Evolutionary conservation across 2,329 filamentous ascomycete species (phyloP).

Genomic region (Endothia cerciana): DNA sequence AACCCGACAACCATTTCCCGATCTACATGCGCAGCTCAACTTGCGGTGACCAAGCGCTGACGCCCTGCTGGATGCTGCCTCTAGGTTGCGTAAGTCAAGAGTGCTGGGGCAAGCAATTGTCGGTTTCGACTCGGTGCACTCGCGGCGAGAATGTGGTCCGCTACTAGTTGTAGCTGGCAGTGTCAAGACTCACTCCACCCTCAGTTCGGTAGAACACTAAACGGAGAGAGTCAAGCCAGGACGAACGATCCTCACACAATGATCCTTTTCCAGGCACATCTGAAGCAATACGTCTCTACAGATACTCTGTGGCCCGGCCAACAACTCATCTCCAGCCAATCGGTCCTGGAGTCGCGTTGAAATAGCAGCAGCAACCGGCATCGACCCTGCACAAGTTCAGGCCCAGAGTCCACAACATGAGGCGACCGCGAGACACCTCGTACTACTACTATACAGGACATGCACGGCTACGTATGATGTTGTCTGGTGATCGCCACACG

Average conservation of each 20-base stretch:
- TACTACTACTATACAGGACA: background rate
- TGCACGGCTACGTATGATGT: constrained; percentile 3
- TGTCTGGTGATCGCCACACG: background rate
- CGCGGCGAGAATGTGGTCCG: too few relatives aligned
- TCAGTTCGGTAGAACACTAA: too few relatives aligned
- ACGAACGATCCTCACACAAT: too few relatives aligned
- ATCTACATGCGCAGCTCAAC: background rate
- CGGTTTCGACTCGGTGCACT: background rate
- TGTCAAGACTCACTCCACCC: too few relatives aligned
- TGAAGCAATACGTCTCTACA: too few relatives aligned
- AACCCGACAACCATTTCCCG: too few relatives aligned
- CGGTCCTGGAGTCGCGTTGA: too few relatives aligned
- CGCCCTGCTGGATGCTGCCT: background rate
- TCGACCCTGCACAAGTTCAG: constrained; percentile 20
- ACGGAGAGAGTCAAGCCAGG: too few relatives aligned
- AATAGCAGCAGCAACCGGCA: constrained; percentile 12
- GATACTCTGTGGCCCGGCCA: too few relatives aligned
- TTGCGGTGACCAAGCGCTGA: background rate
- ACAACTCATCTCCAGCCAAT: background rate
- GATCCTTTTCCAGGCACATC: too few relatives aligned
- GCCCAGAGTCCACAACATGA: constrained; percentile 10
- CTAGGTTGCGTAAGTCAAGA: background rate
- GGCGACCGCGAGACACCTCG: background rate
- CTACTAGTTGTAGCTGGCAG: too few relatives aligned
- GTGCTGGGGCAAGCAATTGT: background rate